Evolutionary conservation across 2,329 filamentous ascomycete species (phyloP), one percentile per base, ranked within the genome.

Genomic region (Alternaria brassicae): DNA sequence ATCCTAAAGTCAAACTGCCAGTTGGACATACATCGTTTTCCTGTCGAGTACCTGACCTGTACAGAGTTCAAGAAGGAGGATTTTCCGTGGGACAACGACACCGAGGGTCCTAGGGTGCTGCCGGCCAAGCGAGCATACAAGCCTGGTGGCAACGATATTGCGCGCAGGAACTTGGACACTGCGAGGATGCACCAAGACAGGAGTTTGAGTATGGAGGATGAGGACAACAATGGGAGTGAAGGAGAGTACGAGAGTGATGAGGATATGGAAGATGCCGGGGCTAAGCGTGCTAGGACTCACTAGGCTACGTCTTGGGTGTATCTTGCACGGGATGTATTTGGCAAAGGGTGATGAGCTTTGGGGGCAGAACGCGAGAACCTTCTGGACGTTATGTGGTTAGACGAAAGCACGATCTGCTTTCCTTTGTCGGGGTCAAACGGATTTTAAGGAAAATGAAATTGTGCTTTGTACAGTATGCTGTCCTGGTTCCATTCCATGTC

Each of bases 11-110:
- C 77, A 27, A 68, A 75, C 21, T 78, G 77, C 36, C 76, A 78
- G 54, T 72, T 82, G 17, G 79, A 82, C 53, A 59, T 75, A 7
- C 65, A 71, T 2, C 62, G 72, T 25, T 76, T 72, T 30, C 72
- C 72, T 0, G 73, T 83, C 30, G 52, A 70, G 3, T 82, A 83
- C 66, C 71, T 84, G 49, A 83, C 82, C 1, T 83, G 81, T 65
- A 74, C 72, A 12, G 71, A 76, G 10, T 73, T 85, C 41, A 67
- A 73, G n/a, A 68, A 70, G 17, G 63, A 66, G 56, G 75, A 83
- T 68, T 70, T 81, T 66, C 80, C 80, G 0, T 83, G 81, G 78
- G 56, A 72, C 10, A 60, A 52, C 17, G 60, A 56, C 10, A 61
- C 59, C n/a, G 56, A 45, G 25, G 37, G 48, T 10, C 34, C 54